Evolutionary conservation across 495 filamentous ascomycete species (phyloP).

Genomic region (Astrothelium subdiscretum): DNA sequence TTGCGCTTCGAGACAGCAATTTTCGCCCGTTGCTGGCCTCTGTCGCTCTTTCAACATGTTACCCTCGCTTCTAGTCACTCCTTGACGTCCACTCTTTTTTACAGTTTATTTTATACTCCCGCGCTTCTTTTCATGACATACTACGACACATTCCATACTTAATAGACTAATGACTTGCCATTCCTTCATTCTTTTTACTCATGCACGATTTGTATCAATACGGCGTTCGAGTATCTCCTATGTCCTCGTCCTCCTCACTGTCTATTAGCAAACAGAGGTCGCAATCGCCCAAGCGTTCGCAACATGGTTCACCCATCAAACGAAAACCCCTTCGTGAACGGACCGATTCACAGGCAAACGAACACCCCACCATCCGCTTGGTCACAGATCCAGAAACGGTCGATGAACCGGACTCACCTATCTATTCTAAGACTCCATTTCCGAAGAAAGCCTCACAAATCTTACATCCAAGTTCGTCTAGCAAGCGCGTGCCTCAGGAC

Average conservation of each 20-base stretch:
- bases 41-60: neutral
- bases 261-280: neutral
- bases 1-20: neutral
- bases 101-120: neutral
- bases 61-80: conserved; percentile 2
- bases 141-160: neutral
- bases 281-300: neutral
- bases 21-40: neutral
- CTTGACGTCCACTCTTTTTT: neutral
- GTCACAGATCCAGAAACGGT: conserved; percentile 17
- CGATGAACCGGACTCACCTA: conserved; percentile 8
- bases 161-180: neutral
- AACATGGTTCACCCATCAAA: conserved; percentile 3
- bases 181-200: neutral
- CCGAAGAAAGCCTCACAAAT: conserved; percentile 25
- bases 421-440: conserved; percentile 27
- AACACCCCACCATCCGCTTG: conserved; percentile 37
- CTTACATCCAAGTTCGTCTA: conserved; percentile 19
- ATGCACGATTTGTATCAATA: conserved; percentile 4
- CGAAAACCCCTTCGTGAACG: conserved; percentile 43
- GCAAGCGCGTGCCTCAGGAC: conserved; percentile 17
- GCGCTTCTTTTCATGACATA: neutral
- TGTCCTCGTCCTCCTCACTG: neutral
- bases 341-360: conserved; percentile 43
- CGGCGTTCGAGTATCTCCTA: neutral